Evolutionary conservation across 2,329 filamentous ascomycete genomes (phyloP), one percentile per base, ranked within the genome.

Genomic region (Blastomyces gilchristii): DNA sequence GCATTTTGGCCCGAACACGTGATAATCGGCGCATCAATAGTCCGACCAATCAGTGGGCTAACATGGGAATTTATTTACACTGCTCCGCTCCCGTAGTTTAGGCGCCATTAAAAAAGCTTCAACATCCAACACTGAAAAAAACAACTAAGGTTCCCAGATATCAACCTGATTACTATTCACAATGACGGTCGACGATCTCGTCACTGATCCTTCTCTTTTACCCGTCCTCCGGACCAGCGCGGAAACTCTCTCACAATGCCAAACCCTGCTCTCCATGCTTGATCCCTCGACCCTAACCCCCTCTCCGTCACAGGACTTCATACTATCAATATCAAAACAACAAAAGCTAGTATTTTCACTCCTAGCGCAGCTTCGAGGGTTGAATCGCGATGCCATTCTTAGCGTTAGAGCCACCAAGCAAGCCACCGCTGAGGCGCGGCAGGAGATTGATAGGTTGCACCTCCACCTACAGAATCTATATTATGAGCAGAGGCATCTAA

Each of bases 391-490:
- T 67, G 91, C 91, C 11, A 86, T 92, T 67, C 83, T 96, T 69
- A 83, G 85, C 39, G 90, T 91, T 39, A 86, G 94, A 67, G 86
- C 91, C 68, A 96, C 92, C 16, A 97, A 97, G 75, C 82, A 88
- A 61, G 81, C 85, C 69, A 97, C 94, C 0, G 88, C 90, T 39
- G 91, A 96, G 74, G 89, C 89, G 58, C 86, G 92, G 58, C 89
- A 93, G 70, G 91, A 96, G 76, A 91, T 97, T 67, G 94, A 99
- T 73, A 85, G 87, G 59, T 81, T 99, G 65, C 92, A 97, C 73
- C 82, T 99, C 47, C 90, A 96, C 72, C 82, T 99, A 62, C 93
- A 97, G 76, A 99, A 99, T 72, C 79, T 99, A 8, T 95, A 94
- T 75, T 99, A 99, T 72, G 93, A 99, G 76, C 92, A 97, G 78